Percentiles rank a stretch among this genome's conserved stretches.
These are phyloP conservation scores for Monosporozyma aquatica DNA, from an alignment of 805 yeast species.

Conservation along the genomic window DNA sequence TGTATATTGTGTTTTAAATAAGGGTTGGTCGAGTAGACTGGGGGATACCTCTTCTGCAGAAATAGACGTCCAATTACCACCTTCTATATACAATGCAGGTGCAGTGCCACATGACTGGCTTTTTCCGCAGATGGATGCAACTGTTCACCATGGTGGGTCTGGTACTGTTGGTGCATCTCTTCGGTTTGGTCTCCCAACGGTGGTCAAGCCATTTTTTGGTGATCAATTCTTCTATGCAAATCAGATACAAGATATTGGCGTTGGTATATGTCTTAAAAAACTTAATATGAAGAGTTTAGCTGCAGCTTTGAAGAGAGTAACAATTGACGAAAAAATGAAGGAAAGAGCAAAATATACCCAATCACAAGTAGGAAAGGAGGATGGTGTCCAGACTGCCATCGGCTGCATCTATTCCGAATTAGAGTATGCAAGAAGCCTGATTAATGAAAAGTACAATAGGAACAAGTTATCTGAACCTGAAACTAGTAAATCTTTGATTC, in stretches of 20 bases:
- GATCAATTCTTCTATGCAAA: conserved; percentile 90
- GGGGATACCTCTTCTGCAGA: conserved; percentile 30
- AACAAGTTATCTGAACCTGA: conserved; percentile 33
- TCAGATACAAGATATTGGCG: conserved; percentile 83
- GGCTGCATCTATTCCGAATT: conserved; percentile 68
- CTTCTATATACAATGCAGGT: conserved; percentile 59
- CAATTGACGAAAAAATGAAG: conserved; percentile 57
- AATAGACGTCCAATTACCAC: conserved; percentile 46
- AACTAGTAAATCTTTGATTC: neutral
- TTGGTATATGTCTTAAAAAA: conserved; percentile 62
- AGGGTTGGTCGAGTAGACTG: conserved; percentile 88
- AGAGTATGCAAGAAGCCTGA: conserved; percentile 61
- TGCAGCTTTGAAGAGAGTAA: conserved; percentile 60
- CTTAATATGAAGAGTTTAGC: conserved; percentile 55
- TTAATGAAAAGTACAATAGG: conserved; percentile 13
- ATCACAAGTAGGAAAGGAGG: conserved; percentile 53
- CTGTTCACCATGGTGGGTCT: conserved; percentile 95
- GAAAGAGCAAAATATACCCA: conserved; percentile 60
- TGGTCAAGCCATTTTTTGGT: conserved; percentile 91
- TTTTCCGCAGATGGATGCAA: conserved; percentile 81
- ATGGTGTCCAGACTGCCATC: conserved; percentile 74
- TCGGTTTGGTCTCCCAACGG: conserved; percentile 78
- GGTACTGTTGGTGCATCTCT: conserved; percentile 93
- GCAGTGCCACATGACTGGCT: conserved; percentile 90
- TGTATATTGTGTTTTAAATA: conserved; percentile 78